Conservation (phyloP, 805 yeast species). For the Candida coleopterorum region DNA sequence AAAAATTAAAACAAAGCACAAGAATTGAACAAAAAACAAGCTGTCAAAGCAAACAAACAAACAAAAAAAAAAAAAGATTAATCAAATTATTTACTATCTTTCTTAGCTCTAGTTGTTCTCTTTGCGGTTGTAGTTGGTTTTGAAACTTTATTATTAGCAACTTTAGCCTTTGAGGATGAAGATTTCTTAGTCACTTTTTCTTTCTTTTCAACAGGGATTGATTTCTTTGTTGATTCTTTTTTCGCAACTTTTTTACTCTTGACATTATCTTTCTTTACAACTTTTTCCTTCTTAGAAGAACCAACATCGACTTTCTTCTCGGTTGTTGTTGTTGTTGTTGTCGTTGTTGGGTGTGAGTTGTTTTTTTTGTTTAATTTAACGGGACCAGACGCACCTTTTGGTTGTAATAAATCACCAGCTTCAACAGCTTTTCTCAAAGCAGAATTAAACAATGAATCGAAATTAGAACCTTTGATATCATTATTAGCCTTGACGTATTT, state of each 20-base stretch:
- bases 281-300: neutral
- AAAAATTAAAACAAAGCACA: too few species aligned
- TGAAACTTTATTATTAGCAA: neutral
- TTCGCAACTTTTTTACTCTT: neutral
- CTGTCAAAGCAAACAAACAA: too few species aligned
- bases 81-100: neutral
- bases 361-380: constrained; percentile 54
- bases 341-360: neutral
- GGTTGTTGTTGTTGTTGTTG: neutral
- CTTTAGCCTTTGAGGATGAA: neutral
- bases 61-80: too few species aligned
- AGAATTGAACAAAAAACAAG: too few species aligned
- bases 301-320: neutral
- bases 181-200: neutral
- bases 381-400: constrained; percentile 89
- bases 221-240: constrained; percentile 1
- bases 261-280: neutral
- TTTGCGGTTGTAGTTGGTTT: neutral
- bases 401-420: constrained; percentile 72
- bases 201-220: neutral
- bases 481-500: constrained; percentile 67
- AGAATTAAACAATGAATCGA: constrained; percentile 70
- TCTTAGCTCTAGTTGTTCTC: constrained; percentile 1
- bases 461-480: constrained; percentile 55
- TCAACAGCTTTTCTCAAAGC: constrained; percentile 81